Conservation (phyloP, 148 eudicot genomes). For the Chenopodium berlandieri region DNA sequence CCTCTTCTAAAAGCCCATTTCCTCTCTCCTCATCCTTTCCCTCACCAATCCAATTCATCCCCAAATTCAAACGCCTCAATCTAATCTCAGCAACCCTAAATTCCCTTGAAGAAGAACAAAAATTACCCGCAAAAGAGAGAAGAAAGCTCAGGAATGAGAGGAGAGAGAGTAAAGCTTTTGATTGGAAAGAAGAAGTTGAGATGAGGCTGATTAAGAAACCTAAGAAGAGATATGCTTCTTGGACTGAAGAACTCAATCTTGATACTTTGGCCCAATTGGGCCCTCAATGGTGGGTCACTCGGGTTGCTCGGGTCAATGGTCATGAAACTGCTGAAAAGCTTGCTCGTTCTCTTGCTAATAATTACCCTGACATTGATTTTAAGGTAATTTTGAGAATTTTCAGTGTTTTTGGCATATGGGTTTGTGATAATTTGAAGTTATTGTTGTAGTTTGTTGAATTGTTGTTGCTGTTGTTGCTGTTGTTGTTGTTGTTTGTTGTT, state of each 20-base stretch:
- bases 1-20: slow-evolving; percentile 2
- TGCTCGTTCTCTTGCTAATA: slow-evolving; percentile 46
- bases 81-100: slow-evolving; percentile 28
- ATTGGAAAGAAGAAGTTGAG: slow-evolving; percentile 86
- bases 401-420: neutral
- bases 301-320: slow-evolving; percentile 53
- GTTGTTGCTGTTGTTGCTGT: neutral
- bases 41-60: slow-evolving; percentile 1
- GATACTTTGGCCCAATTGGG: slow-evolving; percentile 62
- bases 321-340: slow-evolving; percentile 45
- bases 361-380: slow-evolving; percentile 56
- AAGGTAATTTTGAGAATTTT: slow-evolving; percentile 43
- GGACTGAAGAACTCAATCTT: slow-evolving; percentile 86
- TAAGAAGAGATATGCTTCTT: slow-evolving; percentile 44
- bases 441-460: neutral
- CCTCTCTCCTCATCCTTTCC: slow-evolving; percentile 3
- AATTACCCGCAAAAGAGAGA: slow-evolving; percentile 62
- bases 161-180: slow-evolving; percentile 58
- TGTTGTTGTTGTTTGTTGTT: neutral
- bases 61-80: slow-evolving; percentile 15
- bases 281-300: slow-evolving; percentile 84
- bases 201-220: slow-evolving; percentile 68
- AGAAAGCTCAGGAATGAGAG: slow-evolving; percentile 72
- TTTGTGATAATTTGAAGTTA: neutral
- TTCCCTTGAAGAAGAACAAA: slow-evolving; percentile 21